phyloP scores from a whole-genome alignment of 1,284 basidiomycete species.

The Sporisorium exsertum region DNA sequence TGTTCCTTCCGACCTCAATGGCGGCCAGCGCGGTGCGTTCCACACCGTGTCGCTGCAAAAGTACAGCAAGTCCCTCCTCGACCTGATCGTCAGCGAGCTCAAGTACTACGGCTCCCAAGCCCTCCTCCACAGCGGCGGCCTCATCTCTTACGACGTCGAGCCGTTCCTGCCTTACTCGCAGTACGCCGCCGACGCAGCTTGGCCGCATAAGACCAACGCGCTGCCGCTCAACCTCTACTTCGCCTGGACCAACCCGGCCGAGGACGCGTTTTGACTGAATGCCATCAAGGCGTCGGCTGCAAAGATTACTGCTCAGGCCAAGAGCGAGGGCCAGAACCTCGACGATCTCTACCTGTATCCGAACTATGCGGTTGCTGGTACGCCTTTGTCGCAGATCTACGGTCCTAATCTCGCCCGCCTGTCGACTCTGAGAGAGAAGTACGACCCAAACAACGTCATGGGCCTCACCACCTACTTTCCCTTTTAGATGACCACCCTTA shows the following conservation, averaged over 20 bases:
- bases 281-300: conserved; percentile 43
- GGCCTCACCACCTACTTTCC: conserved; percentile 56
- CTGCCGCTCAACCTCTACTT: conserved; percentile 62
- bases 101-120: conserved; percentile 35
- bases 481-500: conserved; percentile 14
- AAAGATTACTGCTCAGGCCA: conserved; percentile 42
- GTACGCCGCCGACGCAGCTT: conserved; percentile 42
- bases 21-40: conserved; percentile 53
- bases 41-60: conserved; percentile 51
- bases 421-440: conserved; percentile 29
- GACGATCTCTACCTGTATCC: conserved; percentile 53
- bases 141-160: conserved; percentile 62
- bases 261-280: conserved; percentile 49
- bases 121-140: conserved; percentile 29
- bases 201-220: conserved; percentile 49
- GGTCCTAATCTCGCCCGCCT: conserved; percentile 50
- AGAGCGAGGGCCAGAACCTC: conserved; percentile 54
- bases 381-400: conserved; percentile 33
- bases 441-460: conserved; percentile 56
- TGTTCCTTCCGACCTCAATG: conserved; percentile 35
- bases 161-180: conserved; percentile 54
- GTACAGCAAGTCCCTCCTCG: conserved; percentile 46
- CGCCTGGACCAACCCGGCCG: conserved; percentile 48
- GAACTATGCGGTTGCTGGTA: conserved; percentile 57
- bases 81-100: conserved; percentile 51